phyloP scores from a whole-genome alignment of 1,139 yeast genomes.

The Yamadazyma triangularis region DNA sequence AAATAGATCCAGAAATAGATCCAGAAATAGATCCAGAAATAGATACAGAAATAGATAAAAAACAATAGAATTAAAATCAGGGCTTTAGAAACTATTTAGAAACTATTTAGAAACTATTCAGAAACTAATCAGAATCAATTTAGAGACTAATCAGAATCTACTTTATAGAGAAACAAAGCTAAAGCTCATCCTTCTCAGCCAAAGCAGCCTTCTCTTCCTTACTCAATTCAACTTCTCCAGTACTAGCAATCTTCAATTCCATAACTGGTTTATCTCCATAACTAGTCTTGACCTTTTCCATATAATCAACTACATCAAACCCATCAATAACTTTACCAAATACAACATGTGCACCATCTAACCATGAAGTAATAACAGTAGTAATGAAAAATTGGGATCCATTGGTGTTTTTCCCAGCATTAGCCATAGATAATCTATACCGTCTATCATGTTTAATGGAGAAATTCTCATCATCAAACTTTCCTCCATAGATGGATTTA shows the following conservation, averaged over 20 bases:
- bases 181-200: constrained; percentile 26
- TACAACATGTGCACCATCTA: constrained; percentile 73
- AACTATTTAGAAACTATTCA: too few species aligned
- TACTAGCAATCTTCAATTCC: constrained; percentile 44
- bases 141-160: constrained; percentile 15
- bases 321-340: constrained; percentile 77
- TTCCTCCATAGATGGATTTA: constrained; percentile 53
- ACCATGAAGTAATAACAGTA: constrained; percentile 58
- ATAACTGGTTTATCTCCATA: constrained; percentile 49
- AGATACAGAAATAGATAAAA: too few species aligned
- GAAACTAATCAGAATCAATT: constrained; percentile 14
- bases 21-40: too few species aligned
- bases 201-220: constrained; percentile 17
- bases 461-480: constrained; percentile 56
- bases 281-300: constrained; percentile 50
- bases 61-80: too few species aligned
- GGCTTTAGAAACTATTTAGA: too few species aligned
- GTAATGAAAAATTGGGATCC: constrained; percentile 66
- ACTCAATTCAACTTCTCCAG: constrained; percentile 38
- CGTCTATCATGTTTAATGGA: constrained; percentile 54
- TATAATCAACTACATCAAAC: constrained; percentile 52
- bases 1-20: too few species aligned
- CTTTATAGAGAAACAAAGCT: constrained; percentile 27
- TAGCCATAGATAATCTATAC: constrained; percentile 60
- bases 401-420: constrained; percentile 58